phyloP scores from a whole-genome alignment of 208 protist genomes.

The Trypanosoma cruzi region DNA sequence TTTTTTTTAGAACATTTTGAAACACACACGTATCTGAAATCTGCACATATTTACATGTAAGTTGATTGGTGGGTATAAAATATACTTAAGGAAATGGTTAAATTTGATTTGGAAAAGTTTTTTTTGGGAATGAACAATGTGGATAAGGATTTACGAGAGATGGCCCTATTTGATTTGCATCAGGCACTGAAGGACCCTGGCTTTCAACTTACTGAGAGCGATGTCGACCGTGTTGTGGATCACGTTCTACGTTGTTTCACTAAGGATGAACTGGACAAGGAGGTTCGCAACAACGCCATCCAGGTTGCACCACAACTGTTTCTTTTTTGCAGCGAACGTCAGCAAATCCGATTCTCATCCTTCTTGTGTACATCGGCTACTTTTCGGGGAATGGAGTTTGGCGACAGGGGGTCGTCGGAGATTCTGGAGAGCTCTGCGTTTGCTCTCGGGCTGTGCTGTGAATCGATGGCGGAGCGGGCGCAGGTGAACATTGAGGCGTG shows the following conservation, averaged over 20 bases:
- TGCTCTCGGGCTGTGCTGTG: constrained; percentile 45
- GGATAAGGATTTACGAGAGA: constrained; percentile 66
- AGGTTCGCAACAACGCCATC: constrained; percentile 40
- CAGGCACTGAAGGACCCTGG: constrained; percentile 29
- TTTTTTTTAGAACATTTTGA: too few relatives aligned
- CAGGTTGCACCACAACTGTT: constrained; percentile 32
- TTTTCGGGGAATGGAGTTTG: constrained; percentile 7
- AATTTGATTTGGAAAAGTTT: constrained; percentile 41
- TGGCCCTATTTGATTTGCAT: constrained; percentile 71
- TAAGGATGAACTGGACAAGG: constrained; percentile 34
- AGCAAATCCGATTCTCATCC: constrained; percentile 39
- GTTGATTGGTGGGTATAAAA: too few relatives aligned
- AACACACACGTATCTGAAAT: too few relatives aligned
- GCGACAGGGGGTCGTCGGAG: constrained; percentile 33
- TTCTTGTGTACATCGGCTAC: constrained; percentile 34
- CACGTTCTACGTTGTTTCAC: constrained; percentile 45
- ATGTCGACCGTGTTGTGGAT: constrained; percentile 31
- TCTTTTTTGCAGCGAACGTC: constrained; percentile 19
- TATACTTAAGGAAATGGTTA: constrained; percentile 17
- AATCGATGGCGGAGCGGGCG: constrained; percentile 41
- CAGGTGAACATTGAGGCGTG: constrained; percentile 40
- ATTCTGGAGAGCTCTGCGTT: constrained; percentile 45
- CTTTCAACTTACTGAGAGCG: constrained; percentile 13
- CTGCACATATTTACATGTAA: too few relatives aligned
- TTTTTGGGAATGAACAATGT: constrained; percentile 53